Conservation (phyloP, 129 eudicot genomes). For the carrot (Daucus carota) region DNA sequence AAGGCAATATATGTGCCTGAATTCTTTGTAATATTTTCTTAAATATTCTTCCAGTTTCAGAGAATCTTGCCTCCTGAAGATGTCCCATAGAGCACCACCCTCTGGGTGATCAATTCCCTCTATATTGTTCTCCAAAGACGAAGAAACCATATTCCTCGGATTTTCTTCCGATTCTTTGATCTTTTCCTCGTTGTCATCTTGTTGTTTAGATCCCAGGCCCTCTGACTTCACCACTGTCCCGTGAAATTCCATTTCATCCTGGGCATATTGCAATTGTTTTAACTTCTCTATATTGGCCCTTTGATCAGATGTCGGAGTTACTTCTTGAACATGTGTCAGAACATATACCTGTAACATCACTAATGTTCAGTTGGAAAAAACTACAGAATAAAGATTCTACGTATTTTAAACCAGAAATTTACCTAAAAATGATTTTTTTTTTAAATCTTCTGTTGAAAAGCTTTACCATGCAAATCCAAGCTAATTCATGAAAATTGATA, state of each 20-base stretch:
- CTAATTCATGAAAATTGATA: too few relatives aligned
- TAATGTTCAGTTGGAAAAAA: background rate
- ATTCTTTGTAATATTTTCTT: background rate
- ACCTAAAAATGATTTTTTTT: background rate
- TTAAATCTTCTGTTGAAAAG: background rate
- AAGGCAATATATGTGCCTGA: slow-evolving; percentile 9
- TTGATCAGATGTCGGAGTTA: slow-evolving; percentile 9
- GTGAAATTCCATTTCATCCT: slow-evolving; percentile 29
- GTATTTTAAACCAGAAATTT: background rate
- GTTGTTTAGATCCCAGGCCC: background rate
- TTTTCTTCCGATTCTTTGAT: background rate
- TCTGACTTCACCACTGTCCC: background rate
- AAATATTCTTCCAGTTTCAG: slow-evolving; percentile 1
- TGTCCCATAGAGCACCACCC: slow-evolving; percentile 12
- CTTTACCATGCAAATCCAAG: background rate
- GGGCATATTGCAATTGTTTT: slow-evolving; percentile 25
- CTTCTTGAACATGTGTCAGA: slow-evolving; percentile 30
- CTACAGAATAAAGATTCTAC: background rate
- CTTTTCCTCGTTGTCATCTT: background rate
- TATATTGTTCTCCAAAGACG: background rate
- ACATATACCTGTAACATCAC: slow-evolving; percentile 35
- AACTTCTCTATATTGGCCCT: slow-evolving; percentile 8
- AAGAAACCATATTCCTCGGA: background rate
- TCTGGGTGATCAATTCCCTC: background rate
- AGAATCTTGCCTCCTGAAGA: slow-evolving; percentile 8